These are phyloP conservation scores for Penicillium oxalicum DNA, from an alignment of 2,329 filamentous ascomycete species.

Conservation along the genomic window DNA sequence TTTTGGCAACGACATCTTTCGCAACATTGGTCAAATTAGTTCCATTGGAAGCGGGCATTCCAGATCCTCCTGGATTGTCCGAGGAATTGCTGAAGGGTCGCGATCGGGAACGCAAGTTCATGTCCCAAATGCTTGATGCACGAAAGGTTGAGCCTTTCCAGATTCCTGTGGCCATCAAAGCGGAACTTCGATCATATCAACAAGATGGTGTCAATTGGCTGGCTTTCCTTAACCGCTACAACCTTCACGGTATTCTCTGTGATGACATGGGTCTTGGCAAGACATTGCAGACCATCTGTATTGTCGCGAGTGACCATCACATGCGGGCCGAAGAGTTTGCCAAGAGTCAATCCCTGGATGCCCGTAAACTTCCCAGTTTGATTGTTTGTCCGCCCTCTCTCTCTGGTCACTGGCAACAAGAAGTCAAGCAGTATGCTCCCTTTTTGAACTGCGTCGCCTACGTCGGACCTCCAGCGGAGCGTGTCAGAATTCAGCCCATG, in stretches of 20 bases:
- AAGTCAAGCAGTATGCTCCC: slow-evolving; percentile 90
- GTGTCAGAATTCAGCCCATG: slow-evolving; percentile 61
- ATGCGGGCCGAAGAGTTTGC: slow-evolving; percentile 84
- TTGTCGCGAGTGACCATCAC: slow-evolving; percentile 96
- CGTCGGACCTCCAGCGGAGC: slow-evolving; percentile 79
- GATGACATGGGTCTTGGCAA: slow-evolving; percentile 99
- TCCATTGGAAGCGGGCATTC: slow-evolving; percentile 92
- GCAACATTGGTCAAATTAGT: slow-evolving; percentile 96
- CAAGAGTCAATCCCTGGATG: slow-evolving; percentile 72
- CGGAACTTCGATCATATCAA: slow-evolving; percentile 91
- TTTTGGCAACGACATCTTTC: slow-evolving; percentile 94
- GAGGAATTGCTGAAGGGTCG: slow-evolving; percentile 81
- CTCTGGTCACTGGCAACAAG: slow-evolving; percentile 97
- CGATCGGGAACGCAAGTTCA: slow-evolving; percentile 92
- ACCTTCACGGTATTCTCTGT: slow-evolving; percentile 95
- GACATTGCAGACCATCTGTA: slow-evolving; percentile 93
- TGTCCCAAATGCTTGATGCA: slow-evolving; percentile 88
- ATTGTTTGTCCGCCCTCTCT: slow-evolving; percentile 95
- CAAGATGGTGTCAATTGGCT: slow-evolving; percentile 99
- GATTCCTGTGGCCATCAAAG: slow-evolving; percentile 95
- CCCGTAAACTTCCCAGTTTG: slow-evolving; percentile 74
- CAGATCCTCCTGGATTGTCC: slow-evolving; percentile 88
- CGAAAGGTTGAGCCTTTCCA: slow-evolving; percentile 94
- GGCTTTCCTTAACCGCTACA: slow-evolving; percentile 94
- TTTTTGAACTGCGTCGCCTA: slow-evolving; percentile 88